Base-by-base conservation (phyloP, 2,329 filamentous ascomycete species). In the Sclerotinia subarctica region DNA sequence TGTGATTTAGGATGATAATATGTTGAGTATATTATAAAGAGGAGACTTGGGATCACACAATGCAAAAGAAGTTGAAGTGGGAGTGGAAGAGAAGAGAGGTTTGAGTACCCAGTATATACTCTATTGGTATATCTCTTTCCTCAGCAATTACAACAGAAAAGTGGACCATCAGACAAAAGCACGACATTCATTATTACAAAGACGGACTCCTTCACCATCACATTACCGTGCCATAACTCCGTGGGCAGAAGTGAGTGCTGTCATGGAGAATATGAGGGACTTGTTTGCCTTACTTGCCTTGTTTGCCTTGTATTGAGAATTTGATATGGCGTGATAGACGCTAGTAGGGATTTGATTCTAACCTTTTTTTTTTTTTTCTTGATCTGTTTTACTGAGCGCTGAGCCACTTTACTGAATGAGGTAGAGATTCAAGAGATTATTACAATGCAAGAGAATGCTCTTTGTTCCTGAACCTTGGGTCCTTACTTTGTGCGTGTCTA, bases 251-350 rank as follows among this genome's bases (percentile, higher is more conserved):
- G 19, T 17, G 46, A 35, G 58, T 47, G 58, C 26, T 47, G 58
- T 49, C 58, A 35, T 49, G 19, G 26, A 49, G 26, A 42, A 46
- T n/a, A 49, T 60, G 42, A 10, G 15, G n/a, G 29, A 26, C 7
- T 8, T 35, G 35, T 35, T 10, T 35, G 35, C 32, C 21, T 21
- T 60, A 3, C 15, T 5, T 32, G 52, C 52, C 52, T 54, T n/a
- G 32, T 53, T 32, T 32, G 57, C 57, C 57, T 60, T 35, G 44
- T 5, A 10, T 35, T 35, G 58, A 62, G 58, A 51, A 62, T 62
- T 51, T 24, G 44, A 53, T 52, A 67, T 67, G 65, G 65, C 65
- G 65, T 67, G 65, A 67, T 67, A 51, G 65, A 44, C 65, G 56
- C 65, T 67, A 67, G 65, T 52, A 67, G 29, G 65, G 65, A 62